Evolutionary conservation across 495 filamentous ascomycete species (phyloP).

Genomic region (Xylaria longipes): DNA sequence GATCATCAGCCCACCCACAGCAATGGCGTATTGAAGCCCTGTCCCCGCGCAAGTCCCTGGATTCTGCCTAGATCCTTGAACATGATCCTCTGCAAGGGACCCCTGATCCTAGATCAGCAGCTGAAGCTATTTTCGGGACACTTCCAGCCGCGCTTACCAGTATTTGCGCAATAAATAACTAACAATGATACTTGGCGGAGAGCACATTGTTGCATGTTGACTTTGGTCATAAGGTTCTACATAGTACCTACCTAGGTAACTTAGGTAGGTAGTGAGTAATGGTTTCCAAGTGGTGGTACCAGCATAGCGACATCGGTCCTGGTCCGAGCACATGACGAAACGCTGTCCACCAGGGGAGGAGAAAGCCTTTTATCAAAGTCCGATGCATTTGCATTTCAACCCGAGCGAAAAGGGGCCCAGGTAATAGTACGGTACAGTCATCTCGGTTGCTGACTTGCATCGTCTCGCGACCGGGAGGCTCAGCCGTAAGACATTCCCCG

Average conservation of each 20-base stretch:
- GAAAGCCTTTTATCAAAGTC: background rate
- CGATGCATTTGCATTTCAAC: background rate
- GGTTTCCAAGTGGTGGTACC: background rate
- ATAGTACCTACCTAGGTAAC: too few relatives aligned
- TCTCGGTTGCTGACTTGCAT: background rate
- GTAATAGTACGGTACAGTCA: background rate
- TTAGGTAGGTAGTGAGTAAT: background rate
- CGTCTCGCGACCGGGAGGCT: background rate
- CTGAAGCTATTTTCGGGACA: slow-evolving; percentile 23
- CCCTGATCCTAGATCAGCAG: slow-evolving; percentile 6
- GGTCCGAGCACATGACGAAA: background rate
- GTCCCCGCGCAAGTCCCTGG: slow-evolving; percentile 3
- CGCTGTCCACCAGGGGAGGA: background rate
- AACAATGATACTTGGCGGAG: background rate
- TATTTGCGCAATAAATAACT: background rate
- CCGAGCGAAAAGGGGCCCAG: background rate
- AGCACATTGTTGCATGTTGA: background rate
- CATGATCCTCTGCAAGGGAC: slow-evolving; percentile 15
- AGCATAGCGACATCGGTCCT: background rate
- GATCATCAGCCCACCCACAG: background rate
- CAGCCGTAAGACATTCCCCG: background rate
- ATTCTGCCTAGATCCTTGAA: slow-evolving; percentile 9
- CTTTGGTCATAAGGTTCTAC: slow-evolving; percentile 8
- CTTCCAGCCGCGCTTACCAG: background rate
- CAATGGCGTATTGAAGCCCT: too few relatives aligned